These are phyloP conservation scores for Xerocomus brunneocitrinus DNA, from an alignment of 768 basidiomycete species.

Conservation along the genomic window DNA sequence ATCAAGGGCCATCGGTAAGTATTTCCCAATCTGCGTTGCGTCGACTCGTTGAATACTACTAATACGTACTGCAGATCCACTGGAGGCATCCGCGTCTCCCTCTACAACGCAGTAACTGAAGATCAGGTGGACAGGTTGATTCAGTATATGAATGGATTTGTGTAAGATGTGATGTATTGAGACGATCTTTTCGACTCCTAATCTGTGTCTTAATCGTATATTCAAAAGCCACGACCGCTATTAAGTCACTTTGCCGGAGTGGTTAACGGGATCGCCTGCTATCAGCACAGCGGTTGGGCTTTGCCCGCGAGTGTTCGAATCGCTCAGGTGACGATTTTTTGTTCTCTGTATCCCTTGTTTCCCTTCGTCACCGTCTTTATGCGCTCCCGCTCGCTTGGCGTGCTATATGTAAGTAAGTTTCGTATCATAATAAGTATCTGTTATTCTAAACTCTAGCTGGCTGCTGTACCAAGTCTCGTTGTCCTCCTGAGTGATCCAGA, in stretches of 20 bases:
- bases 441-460: too few species aligned
- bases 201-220: background rate
- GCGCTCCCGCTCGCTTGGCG: background rate
- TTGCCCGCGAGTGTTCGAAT: slow-evolving; percentile 62
- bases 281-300: slow-evolving; percentile 52
- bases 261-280: slow-evolving; percentile 90
- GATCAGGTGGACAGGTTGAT: slow-evolving; percentile 62
- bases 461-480: too few species aligned
- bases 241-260: slow-evolving; percentile 87
- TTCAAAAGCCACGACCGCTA: slow-evolving; percentile 76
- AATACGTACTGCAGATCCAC: slow-evolving; percentile 40
- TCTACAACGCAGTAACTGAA: slow-evolving; percentile 87
- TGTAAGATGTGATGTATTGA: background rate
- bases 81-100: slow-evolving; percentile 73
- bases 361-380: background rate
- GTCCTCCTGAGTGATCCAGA: too few species aligned
- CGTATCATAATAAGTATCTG: too few species aligned
- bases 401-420: too few species aligned
- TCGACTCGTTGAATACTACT: background rate
- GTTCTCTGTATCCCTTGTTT: background rate
- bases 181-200: background rate
- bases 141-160: slow-evolving; percentile 57
- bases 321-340: slow-evolving; percentile 55
- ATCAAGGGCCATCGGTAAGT: slow-evolving; percentile 90
- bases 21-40: slow-evolving; percentile 5